A percentile compares a stretch with the other conserved stretches of the same genome.
phyloP scores from a whole-genome alignment of 306 rosid species.

The Quercus engelmannii region DNA sequence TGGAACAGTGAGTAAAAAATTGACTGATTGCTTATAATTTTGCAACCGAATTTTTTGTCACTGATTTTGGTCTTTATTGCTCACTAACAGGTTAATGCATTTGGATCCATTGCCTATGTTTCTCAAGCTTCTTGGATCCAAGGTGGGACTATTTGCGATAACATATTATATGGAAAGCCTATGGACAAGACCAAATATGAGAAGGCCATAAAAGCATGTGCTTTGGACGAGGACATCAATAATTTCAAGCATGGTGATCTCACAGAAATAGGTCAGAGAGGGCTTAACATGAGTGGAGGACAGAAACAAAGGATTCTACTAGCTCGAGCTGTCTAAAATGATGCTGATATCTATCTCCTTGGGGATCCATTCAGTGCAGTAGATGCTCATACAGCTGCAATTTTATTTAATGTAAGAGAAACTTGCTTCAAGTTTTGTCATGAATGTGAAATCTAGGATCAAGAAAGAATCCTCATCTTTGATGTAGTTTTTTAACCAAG shows the following conservation, averaged over 20 bases:
- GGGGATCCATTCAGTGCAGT: slow-evolving; percentile 92
- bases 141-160: too few relatives aligned
- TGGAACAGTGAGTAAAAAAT: slow-evolving; percentile 37
- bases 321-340: slow-evolving; percentile 76
- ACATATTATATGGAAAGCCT: too few relatives aligned
- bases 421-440: background rate
- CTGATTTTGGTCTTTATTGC: background rate
- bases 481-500: slow-evolving; percentile 4
- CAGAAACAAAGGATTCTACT: slow-evolving; percentile 88
- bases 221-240: slow-evolving; percentile 60
- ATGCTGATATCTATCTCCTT: slow-evolving; percentile 71
- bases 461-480: background rate
- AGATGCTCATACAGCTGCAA: slow-evolving; percentile 74
- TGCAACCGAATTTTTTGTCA: too few relatives aligned
- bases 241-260: slow-evolving; percentile 73
- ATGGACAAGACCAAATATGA: too few relatives aligned
- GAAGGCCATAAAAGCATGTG: slow-evolving; percentile 25
- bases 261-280: slow-evolving; percentile 88
- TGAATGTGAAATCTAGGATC: background rate
- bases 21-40: background rate
- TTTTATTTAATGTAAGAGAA: slow-evolving; percentile 54
- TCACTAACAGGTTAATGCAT: slow-evolving; percentile 47
- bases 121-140: too few relatives aligned
- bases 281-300: slow-evolving; percentile 89
- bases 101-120: slow-evolving; percentile 15